Evolutionary conservation across 148 eudicot species (phyloP), one percentile per base, ranked within the genome.

Genomic region (Rhododendron mucronatum): DNA sequence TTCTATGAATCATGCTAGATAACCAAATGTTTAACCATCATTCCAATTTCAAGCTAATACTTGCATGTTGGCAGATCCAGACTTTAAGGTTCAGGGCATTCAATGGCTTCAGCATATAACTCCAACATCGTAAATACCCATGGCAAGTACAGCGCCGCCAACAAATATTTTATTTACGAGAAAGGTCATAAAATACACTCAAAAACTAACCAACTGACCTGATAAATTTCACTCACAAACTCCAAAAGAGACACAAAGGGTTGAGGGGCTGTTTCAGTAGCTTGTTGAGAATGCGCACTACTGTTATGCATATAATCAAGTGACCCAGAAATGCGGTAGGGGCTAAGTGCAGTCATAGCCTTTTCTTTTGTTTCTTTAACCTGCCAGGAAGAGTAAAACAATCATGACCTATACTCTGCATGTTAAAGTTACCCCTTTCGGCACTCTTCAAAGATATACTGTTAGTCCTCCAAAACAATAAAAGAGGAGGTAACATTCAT

Each of bases 141-240:
- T 50, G 44, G 39, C 67, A 30, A 81, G 65, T 51, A 51, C 45
- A 51, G 41, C 1, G 4, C 63, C 41, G 51, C 63, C 15, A 47
- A 80, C 51, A 65, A 8, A 12, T 6, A 80, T 30, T 35, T 82
- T 20, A 50, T 4, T 35, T 33, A 20, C 13, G 10, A n/a, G 10
- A n/a, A 47, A 51, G 39, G 15, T 48, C 30, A 74, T 9, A 74
- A 82, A 82, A 57, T 57, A 44, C 69, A 76, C 11, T 69, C 48
- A 47, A 61, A 9, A n/a, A 82, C 35, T 57, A 55, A 50, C 79
- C 65, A 69, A 59, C 90, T 78, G 78, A 95, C 99, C 99, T 97
- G 93, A 93, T 97, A 97, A 87, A 97, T 93, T 87, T 94, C 98
- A 91, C 99, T 93, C 84, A 95, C 95, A 91, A 97, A 94, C 93